A percentile compares a stretch with the other conserved stretches of the same genome.
phyloP scores from a whole-genome alignment of 1,284 basidiomycete species.

The Grifola frondosa region DNA sequence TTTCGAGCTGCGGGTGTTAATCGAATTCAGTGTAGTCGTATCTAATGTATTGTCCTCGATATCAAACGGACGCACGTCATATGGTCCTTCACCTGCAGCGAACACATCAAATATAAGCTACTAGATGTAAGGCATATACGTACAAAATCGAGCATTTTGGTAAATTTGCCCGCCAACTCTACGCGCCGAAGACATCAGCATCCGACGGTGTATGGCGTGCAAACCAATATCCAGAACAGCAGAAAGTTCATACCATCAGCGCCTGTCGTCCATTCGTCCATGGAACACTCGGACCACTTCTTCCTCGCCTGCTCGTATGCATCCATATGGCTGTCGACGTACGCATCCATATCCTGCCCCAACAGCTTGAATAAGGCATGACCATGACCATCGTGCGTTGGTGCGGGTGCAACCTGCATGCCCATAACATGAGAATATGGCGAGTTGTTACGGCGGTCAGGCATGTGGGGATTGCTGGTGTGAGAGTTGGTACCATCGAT shows the following conservation, averaged over 20 bases:
- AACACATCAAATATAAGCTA: neutral
- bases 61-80: slow-evolving; percentile 24
- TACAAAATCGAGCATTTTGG: slow-evolving; percentile 29
- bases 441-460: no score
- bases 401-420: no score
- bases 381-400: slow-evolving; percentile 1
- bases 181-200: neutral
- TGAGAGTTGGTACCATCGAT: no score
- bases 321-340: slow-evolving; percentile 23
- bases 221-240: neutral
- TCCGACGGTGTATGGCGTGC: neutral
- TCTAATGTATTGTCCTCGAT: no score
- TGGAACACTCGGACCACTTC: slow-evolving; percentile 30
- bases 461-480: no score
- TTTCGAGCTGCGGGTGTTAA: slow-evolving; percentile 21
- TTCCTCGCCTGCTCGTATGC: slow-evolving; percentile 29
- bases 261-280: slow-evolving; percentile 33
- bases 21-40: neutral
- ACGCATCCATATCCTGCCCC: slow-evolving; percentile 27
- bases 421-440: no score
- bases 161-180: slow-evolving; percentile 26
- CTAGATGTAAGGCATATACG: slow-evolving; percentile 8
- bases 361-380: slow-evolving; percentile 25
- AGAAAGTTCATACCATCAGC: slow-evolving; percentile 24
- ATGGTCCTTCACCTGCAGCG: slow-evolving; percentile 30